These are phyloP conservation scores for Craspedostauros australis DNA, from an alignment of 108 stramenopile species.

Conservation along the genomic window DNA sequence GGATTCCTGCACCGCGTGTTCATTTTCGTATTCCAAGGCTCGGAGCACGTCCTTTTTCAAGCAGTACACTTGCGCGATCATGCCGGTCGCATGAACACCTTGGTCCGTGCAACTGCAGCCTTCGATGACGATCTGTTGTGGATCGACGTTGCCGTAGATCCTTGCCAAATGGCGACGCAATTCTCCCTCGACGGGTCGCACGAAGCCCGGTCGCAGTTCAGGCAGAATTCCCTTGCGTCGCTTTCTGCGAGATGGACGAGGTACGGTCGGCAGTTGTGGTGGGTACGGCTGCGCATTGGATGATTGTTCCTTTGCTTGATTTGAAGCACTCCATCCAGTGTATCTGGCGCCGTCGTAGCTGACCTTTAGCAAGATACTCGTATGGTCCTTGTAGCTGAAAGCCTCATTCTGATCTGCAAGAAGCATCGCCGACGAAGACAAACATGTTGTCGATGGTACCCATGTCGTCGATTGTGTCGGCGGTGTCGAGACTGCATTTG, in stretches of 20 bases:
- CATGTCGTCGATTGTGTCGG: too few relatives aligned
- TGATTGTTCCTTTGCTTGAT: conserved; percentile 8
- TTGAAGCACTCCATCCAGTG: conserved; percentile 67
- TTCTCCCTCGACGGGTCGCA: conserved; percentile 38
- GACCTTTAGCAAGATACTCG: conserved; percentile 55
- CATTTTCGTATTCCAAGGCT: not conserved
- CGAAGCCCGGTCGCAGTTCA: conserved; percentile 5
- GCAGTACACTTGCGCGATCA: conserved; percentile 72
- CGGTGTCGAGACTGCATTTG: too few relatives aligned
- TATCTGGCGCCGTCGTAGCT: conserved; percentile 71
- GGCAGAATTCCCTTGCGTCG: not conserved
- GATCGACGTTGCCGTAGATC: conserved; percentile 68
- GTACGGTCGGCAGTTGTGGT: not conserved
- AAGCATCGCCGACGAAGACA: too few relatives aligned
- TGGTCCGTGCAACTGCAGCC: conserved; percentile 79
- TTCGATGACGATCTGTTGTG: conserved; percentile 51
- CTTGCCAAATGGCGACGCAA: conserved; percentile 52
- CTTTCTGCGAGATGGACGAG: conserved; percentile 13
- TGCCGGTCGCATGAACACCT: conserved; percentile 68
- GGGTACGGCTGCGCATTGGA: not conserved
- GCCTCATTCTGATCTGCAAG: too few relatives aligned
- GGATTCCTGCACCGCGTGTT: not conserved
- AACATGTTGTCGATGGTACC: too few relatives aligned
- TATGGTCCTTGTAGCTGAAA: too few relatives aligned
- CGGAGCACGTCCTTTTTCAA: conserved; percentile 5